Conservation (phyloP, 83 land plant species). For the Larix sibirica region DNA sequence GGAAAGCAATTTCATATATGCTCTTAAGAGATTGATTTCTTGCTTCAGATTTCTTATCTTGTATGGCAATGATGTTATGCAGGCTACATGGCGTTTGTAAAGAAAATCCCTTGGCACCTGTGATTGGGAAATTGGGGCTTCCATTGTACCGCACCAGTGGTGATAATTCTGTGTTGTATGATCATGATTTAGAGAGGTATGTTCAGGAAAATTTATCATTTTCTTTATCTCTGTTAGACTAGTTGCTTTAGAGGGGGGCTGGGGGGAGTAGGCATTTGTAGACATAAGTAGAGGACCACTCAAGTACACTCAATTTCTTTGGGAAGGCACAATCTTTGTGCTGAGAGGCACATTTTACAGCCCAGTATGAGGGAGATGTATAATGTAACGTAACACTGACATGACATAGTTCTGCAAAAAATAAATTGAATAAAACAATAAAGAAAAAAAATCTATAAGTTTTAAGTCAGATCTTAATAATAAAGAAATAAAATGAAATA, state of each 20-base stretch:
- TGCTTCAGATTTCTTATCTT: slow-evolving; percentile 13
- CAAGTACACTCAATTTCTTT: no score
- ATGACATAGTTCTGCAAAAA: no score
- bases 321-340: no score
- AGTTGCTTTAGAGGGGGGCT: not conserved
- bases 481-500: no score
- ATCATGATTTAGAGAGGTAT: slow-evolving; percentile 96
- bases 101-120: slow-evolving; percentile 92
- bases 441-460: no score
- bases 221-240: not conserved
- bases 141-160: slow-evolving; percentile 97
- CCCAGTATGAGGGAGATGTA: no score
- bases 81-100: slow-evolving; percentile 96
- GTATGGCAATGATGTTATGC: slow-evolving; percentile 12
- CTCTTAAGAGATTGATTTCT: not conserved
- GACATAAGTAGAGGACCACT: not conserved
- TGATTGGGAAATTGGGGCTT: slow-evolving; percentile 80
- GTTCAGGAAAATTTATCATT: not conserved
- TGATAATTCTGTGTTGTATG: slow-evolving; percentile 93
- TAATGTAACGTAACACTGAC: no score
- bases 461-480: no score
- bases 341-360: no score
- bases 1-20: not conserved
- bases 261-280: not conserved
- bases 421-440: no score